Evolutionary conservation across 345 rosid genomes (phyloP), one percentile per base, ranked within the genome.

Genomic region (Eucalyptus erythrocorys): DNA sequence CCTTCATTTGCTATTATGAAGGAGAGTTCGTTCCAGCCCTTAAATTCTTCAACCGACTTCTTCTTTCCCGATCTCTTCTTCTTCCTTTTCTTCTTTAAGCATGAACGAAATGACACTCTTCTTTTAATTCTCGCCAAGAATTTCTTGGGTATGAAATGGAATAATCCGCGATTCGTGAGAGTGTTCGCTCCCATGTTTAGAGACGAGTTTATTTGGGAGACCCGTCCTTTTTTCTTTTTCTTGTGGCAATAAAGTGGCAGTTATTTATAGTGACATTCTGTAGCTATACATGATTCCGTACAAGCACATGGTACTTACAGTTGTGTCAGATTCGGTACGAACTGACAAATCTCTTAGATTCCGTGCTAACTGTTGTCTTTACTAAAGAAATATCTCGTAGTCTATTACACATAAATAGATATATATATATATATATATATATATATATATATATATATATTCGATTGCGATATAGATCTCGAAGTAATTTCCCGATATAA

Each of bases 241-340:
- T 76, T 3, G 10, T 40, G 27, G 6, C 2, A 8, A 17, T 1
- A 0, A 21, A 76, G 47, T 10, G 8, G 4, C 15, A 1, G 45
- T 34, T 34, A 37, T 71, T 71, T 71, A 71, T 71, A 37, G 6
- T 10, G 27, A 37, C 47, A 37, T 37, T 76, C 82, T 76, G 27
- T 76, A 6, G 27, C 8, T 37, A 19, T 71, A 37, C 0, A 37
- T 37, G 45, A 37, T 71, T 71, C 7, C 81, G 45, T 37, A 34
- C 43, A 68, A 16, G 13, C 10, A 68, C 13, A 17, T 19, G 26
- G 4, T 34, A 10, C 45, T 37, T 37, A 76, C 5, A 21, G 14
- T 11, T 6, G 0, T 0, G 27, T 37, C 27, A 10, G 45, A 76
- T 76, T 76, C 8, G 1, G 15, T 37, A 19, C 8, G 6, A 16